Evolutionary conservation across 371 early-diverging fungal species (phyloP), one percentile per base, ranked within the genome.

Genomic region (Mortierella sp.): DNA sequence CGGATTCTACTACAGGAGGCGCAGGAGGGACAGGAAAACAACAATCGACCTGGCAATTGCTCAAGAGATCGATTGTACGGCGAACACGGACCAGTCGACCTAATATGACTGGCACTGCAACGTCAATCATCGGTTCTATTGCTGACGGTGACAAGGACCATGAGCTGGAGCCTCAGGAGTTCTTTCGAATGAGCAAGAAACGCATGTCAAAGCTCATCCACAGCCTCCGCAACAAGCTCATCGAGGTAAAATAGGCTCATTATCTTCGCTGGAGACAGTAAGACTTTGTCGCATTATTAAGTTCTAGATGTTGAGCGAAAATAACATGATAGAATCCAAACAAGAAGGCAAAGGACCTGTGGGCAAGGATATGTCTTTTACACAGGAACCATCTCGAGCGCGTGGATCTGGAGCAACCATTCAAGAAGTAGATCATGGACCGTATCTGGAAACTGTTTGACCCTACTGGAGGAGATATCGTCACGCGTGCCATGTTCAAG

Each of bases 401-500:
- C 31, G 54, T 57, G 1, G 83, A 83, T 72, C 61, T 83, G 54
- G 80, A 83, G 43, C 73, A 54, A 28, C 72, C 75, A 8, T 75
- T 80, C 67, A 80, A 74, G 31, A 84, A 84, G 59, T 77, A 80
- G 40, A 73, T 76, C 21, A 53, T 80, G 69, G 83, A 83, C 46
- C 71, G 77, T 11, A 74, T 83, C n/a, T 80, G 84, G 80, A 77
- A 77, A 34, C 57, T 84, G 9, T 84, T 84, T 70, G 75, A 78
- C 28, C 75, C 80, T 6, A 77, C 51, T n/a, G 81, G 73, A 53
- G 72, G 75, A 67, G 81, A 71, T 19, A 75, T 57, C 14, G 48
- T 84, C 51, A 78, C 84, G 26, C 80, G 80, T 2, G 37, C 84
- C 59, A 84, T 84, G 84, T 84, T 84, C 64, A 84, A 84, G 69